Evolutionary conservation across 768 basidiomycete species (phyloP).

Genomic region (Suillus decipiens): DNA sequence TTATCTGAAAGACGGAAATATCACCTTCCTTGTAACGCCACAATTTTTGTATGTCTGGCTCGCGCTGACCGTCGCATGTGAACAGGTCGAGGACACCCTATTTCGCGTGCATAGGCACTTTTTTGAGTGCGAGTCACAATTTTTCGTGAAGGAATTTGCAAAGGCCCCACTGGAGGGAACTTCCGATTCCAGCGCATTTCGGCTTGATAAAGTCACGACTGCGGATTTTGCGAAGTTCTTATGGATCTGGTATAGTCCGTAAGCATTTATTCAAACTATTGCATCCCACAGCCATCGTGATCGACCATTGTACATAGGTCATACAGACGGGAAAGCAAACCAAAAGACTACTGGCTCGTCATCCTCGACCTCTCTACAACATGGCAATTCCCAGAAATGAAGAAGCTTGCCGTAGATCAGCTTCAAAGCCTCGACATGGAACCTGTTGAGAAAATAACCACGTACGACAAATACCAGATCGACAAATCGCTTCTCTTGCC

Average conservation of each 20-base stretch:
- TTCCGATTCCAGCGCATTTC: slow-evolving; percentile 6
- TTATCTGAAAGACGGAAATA: not conserved
- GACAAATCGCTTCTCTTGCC: slow-evolving; percentile 50
- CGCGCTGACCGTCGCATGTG: not conserved
- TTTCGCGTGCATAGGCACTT: not conserved
- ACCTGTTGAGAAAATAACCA: slow-evolving; percentile 53
- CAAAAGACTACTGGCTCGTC: slow-evolving; percentile 50
- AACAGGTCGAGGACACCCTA: not conserved
- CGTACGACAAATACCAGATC: slow-evolving; percentile 56
- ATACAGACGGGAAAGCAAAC: slow-evolving; percentile 51
- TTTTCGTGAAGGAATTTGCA: slow-evolving; percentile 31
- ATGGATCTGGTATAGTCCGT: slow-evolving; percentile 62
- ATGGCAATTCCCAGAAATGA: slow-evolving; percentile 59
- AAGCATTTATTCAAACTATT: slow-evolving; percentile 15
- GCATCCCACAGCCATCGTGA: not conserved
- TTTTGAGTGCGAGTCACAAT: slow-evolving; percentile 36
- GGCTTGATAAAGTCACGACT: slow-evolving; percentile 27
- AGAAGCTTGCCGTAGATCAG: slow-evolving; percentile 52
- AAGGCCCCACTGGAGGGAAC: not conserved
- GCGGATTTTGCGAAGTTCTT: slow-evolving; percentile 47
- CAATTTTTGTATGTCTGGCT: not conserved
- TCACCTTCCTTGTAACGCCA: not conserved
- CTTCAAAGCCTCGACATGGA: slow-evolving; percentile 48
- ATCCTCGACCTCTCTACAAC: slow-evolving; percentile 54
- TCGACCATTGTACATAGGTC: slow-evolving; percentile 38